phyloP scores from a whole-genome alignment of 441 rosid species.

The Melastoma candidum region DNA sequence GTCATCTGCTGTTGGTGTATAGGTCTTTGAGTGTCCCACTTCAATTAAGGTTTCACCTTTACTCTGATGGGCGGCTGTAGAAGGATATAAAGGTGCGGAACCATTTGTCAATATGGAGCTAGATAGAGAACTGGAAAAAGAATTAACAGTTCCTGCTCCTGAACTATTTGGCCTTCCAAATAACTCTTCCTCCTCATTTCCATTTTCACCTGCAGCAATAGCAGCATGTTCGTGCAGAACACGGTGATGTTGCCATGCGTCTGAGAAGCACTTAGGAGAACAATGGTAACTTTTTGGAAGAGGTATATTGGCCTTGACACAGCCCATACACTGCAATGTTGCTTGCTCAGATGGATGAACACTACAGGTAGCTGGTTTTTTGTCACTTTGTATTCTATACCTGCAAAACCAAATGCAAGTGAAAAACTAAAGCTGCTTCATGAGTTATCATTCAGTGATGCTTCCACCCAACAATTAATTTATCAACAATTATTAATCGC shows the following conservation, averaged over 20 bases:
- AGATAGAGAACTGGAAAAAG: slow-evolving; percentile 14
- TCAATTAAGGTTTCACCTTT: slow-evolving; percentile 29
- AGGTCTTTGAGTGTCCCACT: slow-evolving; percentile 40
- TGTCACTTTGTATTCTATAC: slow-evolving; percentile 31
- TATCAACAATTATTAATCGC: too few relatives aligned
- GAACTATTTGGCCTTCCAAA: slow-evolving; percentile 16
- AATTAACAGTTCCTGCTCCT: slow-evolving; percentile 16
- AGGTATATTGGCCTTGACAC: slow-evolving; percentile 27
- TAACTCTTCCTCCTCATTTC: slow-evolving; percentile 19
- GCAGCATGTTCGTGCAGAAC: slow-evolving; percentile 26
- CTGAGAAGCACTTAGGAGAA: slow-evolving; percentile 30
- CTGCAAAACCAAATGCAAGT: slow-evolving; percentile 15
- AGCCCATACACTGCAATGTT: slow-evolving; percentile 37
- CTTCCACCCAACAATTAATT: too few relatives aligned
- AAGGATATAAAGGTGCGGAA: slow-evolving; percentile 21
- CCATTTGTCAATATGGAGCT: slow-evolving; percentile 17
- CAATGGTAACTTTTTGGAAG: slow-evolving; percentile 36
- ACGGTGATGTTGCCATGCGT: slow-evolving; percentile 37
- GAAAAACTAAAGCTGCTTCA: too few relatives aligned
- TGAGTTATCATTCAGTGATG: too few relatives aligned
- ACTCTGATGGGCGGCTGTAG: slow-evolving; percentile 8
- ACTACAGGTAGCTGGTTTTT: slow-evolving; percentile 25
- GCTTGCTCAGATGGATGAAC: slow-evolving; percentile 35
- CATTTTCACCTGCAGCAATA: slow-evolving; percentile 18
- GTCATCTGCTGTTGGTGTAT: slow-evolving; percentile 37